Base-by-base conservation (phyloP, 208 protist genomes). In the Wallacemonas sp. region DNA sequence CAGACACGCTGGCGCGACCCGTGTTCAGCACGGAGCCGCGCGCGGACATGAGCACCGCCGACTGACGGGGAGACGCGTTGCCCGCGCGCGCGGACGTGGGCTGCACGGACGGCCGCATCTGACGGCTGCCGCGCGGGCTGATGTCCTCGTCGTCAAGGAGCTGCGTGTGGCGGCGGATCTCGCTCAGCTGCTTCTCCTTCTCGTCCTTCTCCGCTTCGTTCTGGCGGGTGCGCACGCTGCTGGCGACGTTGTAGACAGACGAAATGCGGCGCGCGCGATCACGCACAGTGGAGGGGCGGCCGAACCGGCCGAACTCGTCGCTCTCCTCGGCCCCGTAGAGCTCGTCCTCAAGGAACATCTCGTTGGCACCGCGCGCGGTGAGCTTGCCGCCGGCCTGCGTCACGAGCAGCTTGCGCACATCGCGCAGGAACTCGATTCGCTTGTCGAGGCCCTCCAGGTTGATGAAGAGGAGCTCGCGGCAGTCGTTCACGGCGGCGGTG, bases 181-280 rank as follows among this genome's bases (percentile, higher is more conserved):
- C 46, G 21, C 54, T 49, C 17, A 77, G 38, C 63, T 76, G 70
- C 61, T 61, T 65, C 55, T 74, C 76, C 57, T 70, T 68, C 71
- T 69, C 76, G 36, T 72, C 70, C 29, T 72, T 72, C 26, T 81
- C 76, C 54, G 69, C 67, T 38, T 73, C 76, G 17, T 46, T 68
- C 46, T 41, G 34, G 21, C 70, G 70, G 2, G 66, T 48, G 23
- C 76, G 76, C 19, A 82, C 69, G 2, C 60, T 61, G 2, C 68
- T 68, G 17, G 76, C 76, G n/a, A 82, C 76, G 68, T 82, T 82
- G 57, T 82, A 82, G 11, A 82, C 67, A 14, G 76, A 56, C 32
- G 70, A 78, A 27, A 77, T 63, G 9, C 76, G 76, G 19, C 14
- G 61, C 52, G 76, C 76, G 34, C 54, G 48, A 26, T 54, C 29